Conservation (phyloP, 805 yeast genomes). For the Candida patagonica region DNA sequence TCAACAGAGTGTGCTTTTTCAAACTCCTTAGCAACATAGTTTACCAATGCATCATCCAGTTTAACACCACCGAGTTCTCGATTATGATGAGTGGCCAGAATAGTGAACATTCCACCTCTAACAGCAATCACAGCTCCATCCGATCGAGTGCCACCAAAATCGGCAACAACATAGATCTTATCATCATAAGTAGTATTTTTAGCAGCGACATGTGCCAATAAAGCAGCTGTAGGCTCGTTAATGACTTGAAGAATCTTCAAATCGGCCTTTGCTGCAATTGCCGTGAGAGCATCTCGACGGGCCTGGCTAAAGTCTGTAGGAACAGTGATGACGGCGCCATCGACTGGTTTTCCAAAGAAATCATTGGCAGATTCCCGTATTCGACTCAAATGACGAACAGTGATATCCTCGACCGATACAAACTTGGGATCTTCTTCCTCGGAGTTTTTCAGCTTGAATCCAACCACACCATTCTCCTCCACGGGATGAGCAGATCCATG, state of each 20-base stretch:
- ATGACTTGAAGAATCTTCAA: conserved; percentile 77
- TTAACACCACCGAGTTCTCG: conserved; percentile 78
- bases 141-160: conserved; percentile 91
- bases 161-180: conserved; percentile 83
- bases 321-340: conserved; percentile 78
- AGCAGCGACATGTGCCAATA: conserved; percentile 62
- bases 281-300: conserved; percentile 57
- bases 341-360: conserved; percentile 71
- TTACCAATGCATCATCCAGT: conserved; percentile 71
- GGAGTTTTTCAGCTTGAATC: conserved; percentile 40
- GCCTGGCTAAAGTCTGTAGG: conserved; percentile 78
- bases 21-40: conserved; percentile 86
- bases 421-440: conserved; percentile 42
- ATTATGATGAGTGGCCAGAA: conserved; percentile 78
- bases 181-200: conserved; percentile 43
- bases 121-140: conserved; percentile 91
- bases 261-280: conserved; percentile 61
- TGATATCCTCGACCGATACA: conserved; percentile 65
- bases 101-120: conserved; percentile 89
- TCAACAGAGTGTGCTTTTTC: conserved; percentile 77
- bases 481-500: conserved; percentile 60
- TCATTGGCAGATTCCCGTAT: conserved; percentile 86
- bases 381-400: conserved; percentile 74
- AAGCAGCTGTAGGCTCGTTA: conserved; percentile 87
- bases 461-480: conserved; percentile 54